phyloP scores from a whole-genome alignment of 148 eudicot genomes.

The Nepenthes mirabilis region DNA sequence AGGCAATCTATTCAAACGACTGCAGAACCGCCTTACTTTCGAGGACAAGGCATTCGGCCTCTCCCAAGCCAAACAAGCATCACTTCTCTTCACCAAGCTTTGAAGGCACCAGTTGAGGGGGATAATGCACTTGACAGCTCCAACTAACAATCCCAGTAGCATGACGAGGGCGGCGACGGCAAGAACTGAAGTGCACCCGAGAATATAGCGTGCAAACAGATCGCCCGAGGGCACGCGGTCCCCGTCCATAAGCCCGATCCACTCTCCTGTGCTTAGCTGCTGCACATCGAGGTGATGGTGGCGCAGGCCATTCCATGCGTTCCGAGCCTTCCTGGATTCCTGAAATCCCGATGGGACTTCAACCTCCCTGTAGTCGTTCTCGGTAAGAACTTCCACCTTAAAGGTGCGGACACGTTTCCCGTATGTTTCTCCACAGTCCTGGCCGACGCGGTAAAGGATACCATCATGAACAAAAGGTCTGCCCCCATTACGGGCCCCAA shows the following conservation, averaged over 20 bases:
- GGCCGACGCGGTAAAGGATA: slow-evolving; percentile 66
- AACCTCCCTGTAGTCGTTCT: slow-evolving; percentile 54
- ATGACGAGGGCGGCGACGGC: slow-evolving; percentile 35
- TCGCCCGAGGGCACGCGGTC: slow-evolving; percentile 92
- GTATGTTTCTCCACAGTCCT: slow-evolving; percentile 86
- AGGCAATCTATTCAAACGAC: slow-evolving; percentile 54
- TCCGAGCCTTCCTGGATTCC: slow-evolving; percentile 56
- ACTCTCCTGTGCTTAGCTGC: slow-evolving; percentile 53
- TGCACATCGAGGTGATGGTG: slow-evolving; percentile 86
- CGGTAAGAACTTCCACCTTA: slow-evolving; percentile 53
- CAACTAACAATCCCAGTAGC: slow-evolving; percentile 60
- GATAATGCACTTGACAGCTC: slow-evolving; percentile 53
- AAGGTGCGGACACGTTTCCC: slow-evolving; percentile 61
- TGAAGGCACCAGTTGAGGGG: slow-evolving; percentile 91
- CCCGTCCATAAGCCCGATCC: slow-evolving; percentile 86
- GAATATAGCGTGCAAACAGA: slow-evolving; percentile 27
- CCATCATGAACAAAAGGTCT: slow-evolving; percentile 72
- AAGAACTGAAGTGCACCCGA: slow-evolving; percentile 50
- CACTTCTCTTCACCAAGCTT: slow-evolving; percentile 66
- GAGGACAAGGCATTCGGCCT: slow-evolving; percentile 43
- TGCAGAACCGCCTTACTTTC: slow-evolving; percentile 40
- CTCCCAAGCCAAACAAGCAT: slow-evolving; percentile 47
- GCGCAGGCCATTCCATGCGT: slow-evolving; percentile 88
- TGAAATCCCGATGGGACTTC: slow-evolving; percentile 59
- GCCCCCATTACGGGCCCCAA: slow-evolving; percentile 88